Percentiles rank a stretch among this genome's conserved stretches.
These are phyloP conservation scores for Pythium brassicae DNA, from an alignment of 352 stramenopile species.

Conservation along the genomic window DNA sequence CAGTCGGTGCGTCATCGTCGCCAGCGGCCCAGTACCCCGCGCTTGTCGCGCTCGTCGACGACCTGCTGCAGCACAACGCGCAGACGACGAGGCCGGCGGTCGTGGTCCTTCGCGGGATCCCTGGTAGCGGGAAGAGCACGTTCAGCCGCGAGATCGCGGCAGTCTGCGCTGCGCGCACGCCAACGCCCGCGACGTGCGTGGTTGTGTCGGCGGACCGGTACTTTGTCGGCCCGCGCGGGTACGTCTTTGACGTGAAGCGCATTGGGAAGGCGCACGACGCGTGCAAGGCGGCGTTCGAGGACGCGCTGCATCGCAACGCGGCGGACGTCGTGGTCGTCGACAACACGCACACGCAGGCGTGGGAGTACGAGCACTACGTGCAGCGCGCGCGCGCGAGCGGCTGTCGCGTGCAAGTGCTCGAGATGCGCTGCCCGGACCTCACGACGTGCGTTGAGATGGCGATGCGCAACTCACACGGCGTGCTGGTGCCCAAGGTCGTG, in stretches of 20 bases:
- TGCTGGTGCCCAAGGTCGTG: conserved; percentile 52
- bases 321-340: conserved; percentile 54
- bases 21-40: conserved; percentile 23
- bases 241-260: conserved; percentile 54
- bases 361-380: conserved; percentile 66
- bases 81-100: conserved; percentile 23
- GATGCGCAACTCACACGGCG: conserved; percentile 64
- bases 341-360: conserved; percentile 66
- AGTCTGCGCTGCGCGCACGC: conserved; percentile 24
- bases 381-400: conserved; percentile 21
- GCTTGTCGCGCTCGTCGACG: conserved; percentile 28
- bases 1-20: background rate
- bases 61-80: conserved; percentile 26
- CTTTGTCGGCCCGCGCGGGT: conserved; percentile 60
- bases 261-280: conserved; percentile 41
- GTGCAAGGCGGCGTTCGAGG: conserved; percentile 37
- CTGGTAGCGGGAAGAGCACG: conserved; percentile 70
- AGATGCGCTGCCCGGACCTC: conserved; percentile 50
- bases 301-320: conserved; percentile 18
- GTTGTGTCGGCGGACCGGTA: conserved; percentile 63
- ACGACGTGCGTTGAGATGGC: conserved; percentile 48
- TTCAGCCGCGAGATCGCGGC: conserved; percentile 33
- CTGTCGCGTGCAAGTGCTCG: conserved; percentile 31
- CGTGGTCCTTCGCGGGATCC: conserved; percentile 65
- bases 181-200: conserved; percentile 10